Evolutionary conservation across 2,329 filamentous ascomycete species (phyloP), one percentile per base, ranked within the genome.

Genomic region (Paramyrothecium sp.): DNA sequence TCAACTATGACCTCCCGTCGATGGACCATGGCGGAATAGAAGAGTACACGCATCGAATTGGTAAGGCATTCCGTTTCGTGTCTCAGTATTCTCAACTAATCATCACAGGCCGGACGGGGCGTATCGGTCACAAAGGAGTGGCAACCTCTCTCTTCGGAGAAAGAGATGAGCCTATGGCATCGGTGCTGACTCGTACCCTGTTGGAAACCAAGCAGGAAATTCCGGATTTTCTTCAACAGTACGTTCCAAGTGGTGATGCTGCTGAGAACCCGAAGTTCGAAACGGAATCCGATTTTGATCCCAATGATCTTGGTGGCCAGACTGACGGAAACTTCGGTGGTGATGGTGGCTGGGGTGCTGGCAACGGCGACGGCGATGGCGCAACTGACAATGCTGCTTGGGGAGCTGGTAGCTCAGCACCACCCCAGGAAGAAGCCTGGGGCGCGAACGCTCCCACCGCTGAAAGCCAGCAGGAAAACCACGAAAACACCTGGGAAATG

Each of bases 21-120:
- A 75, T 80, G 48, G 78, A 86, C 1, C 83, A 94, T 64, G 92
- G 92, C n/a, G 94, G 93, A 2, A 96, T 97, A 56, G 87, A 91
- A 52, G 95, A 98, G 71, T 99, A 98, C 66, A 87, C 90, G 23
- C 95, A 99, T 69, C 91, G 95, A 13, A 98, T 98, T 69, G 95
- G 90, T 91, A 85, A 75, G 81, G 68, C 22, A 13, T 38, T 51
- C 22, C 26, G 21, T 47, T 19, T 23, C 20, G n/a, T 38, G 3
- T n/a, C 54, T 46, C 23, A 16, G 41, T 51, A 22, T 26, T 21
- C 3, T 7, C 2, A 2, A 56, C 59, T 41, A 19, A 17, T 53
- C 13, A 10, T 22, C 23, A 26, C 20, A 92, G 89, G 95, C 60
- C 93, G 95, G 59, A 99, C 95, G 64, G 95, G 91, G 55, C 91